Evolutionary conservation across 78 protist species (phyloP).

Genomic region (Dictyostelium firmibasis): DNA sequence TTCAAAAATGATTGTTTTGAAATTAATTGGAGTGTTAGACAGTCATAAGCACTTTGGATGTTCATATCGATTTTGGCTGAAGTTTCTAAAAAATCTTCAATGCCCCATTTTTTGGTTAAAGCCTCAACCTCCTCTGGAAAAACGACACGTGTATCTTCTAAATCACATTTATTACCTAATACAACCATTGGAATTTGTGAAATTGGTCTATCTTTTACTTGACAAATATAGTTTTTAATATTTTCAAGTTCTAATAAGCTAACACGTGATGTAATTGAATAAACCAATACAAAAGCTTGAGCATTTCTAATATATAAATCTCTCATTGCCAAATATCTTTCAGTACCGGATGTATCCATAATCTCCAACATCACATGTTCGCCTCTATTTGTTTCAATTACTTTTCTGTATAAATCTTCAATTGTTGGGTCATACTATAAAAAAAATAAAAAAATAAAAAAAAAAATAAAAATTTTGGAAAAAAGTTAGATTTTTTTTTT

Average conservation of each 20-base stretch:
- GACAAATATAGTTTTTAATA: conserved; percentile 83
- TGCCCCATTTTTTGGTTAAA: conserved; percentile 58
- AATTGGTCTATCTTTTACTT: conserved; percentile 80
- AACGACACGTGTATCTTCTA: conserved; percentile 89
- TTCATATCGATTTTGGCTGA: conserved; percentile 81
- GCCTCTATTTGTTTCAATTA: conserved; percentile 48
- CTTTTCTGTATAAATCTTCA: conserved; percentile 73
- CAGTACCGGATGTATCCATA: conserved; percentile 94
- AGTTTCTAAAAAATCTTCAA: conserved; percentile 78
- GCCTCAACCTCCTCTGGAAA: conserved; percentile 79
- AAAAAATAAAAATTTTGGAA: background rate
- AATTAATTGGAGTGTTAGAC: conserved; percentile 63
- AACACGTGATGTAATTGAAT: conserved; percentile 79
- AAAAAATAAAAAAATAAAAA: background rate
- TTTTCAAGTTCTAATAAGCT: conserved; percentile 84
- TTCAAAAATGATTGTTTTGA: background rate
- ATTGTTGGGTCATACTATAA: conserved; percentile 78
- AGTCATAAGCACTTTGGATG: conserved; percentile 79
- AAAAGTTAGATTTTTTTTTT: background rate
- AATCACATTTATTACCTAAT: conserved; percentile 96
- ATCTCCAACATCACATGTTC: conserved; percentile 47
- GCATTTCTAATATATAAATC: conserved; percentile 89
- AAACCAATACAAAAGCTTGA: conserved; percentile 93
- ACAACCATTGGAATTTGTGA: conserved; percentile 85
- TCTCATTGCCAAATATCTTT: conserved; percentile 91